A percentile compares a stretch with the other conserved stretches of the same genome.
phyloP scores from a whole-genome alignment of 108 stramenopile species.

The Hondaea fermentalgiana region DNA sequence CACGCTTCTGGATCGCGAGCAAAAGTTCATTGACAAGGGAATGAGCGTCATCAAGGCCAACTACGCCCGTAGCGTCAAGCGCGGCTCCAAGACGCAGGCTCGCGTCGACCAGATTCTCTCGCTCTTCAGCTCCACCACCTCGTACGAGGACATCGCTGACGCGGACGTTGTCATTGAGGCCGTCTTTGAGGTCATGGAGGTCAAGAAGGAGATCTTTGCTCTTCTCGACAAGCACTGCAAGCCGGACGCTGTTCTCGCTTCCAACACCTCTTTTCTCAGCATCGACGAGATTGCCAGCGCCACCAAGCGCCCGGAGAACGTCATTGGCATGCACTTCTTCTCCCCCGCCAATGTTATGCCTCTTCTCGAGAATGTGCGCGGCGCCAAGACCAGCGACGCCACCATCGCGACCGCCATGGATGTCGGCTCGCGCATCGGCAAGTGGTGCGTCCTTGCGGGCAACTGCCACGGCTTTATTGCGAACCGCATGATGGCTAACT shows the following conservation, averaged over 20 bases:
- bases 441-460: conserved; percentile 83
- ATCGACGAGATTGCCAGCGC: conserved; percentile 75
- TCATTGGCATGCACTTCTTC: conserved; percentile 91
- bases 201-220: conserved; percentile 73
- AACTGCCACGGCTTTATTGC: conserved; percentile 96
- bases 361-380: conserved; percentile 79
- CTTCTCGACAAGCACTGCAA: conserved; percentile 51
- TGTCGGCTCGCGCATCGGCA: conserved; percentile 70
- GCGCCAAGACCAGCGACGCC: conserved; percentile 46
- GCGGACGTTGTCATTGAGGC: conserved; percentile 81
- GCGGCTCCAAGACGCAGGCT: conserved; percentile 24
- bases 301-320: background rate
- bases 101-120: background rate
- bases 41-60: conserved; percentile 23
- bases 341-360: conserved; percentile 87
- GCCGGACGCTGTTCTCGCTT: conserved; percentile 45
- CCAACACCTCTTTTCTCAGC: conserved; percentile 85
- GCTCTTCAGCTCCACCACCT: conserved; percentile 6
- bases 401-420: conserved; percentile 49
- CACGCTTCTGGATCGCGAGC: conserved; percentile 60
- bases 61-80: conserved; percentile 30
- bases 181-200: conserved; percentile 83
- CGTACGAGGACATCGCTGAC: conserved; percentile 46
- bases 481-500: conserved; percentile 84
- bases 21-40: conserved; percentile 34